Base-by-base conservation (phyloP, 768 basidiomycete genomes). In the Kwoniella sp. region DNA sequence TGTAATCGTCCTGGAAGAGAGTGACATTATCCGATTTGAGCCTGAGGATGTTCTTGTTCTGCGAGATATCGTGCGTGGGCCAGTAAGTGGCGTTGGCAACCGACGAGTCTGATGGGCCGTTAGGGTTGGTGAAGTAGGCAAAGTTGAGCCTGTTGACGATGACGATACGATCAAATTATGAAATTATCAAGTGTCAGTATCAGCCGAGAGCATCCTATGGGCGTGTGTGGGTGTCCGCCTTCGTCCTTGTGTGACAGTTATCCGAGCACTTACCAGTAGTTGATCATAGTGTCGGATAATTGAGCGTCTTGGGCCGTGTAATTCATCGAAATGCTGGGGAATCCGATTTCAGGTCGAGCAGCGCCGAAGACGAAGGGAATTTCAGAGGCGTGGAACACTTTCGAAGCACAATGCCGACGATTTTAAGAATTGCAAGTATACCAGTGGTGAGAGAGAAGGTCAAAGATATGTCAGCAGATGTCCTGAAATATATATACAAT, bases 191-290 rank as follows among this genome's bases (percentile, higher is more conserved):
- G n/a, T n/a, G 7, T 6, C 33, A 33, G 33, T 33, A 33, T 33
- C 33, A 33, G 33, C 33, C 7, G 13, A 33, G 33, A 33, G 33
- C 33, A 6, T 6, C 33, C 33, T n/a, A n/a, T n/a, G n/a, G n/a
- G n/a, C n/a, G n/a, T n/a, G n/a, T n/a, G n/a, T n/a, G n/a, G n/a
- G n/a, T n/a, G n/a, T n/a, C n/a, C n/a, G n/a, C n/a, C n/a, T n/a
- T n/a, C n/a, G n/a, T n/a, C n/a, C n/a, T n/a, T n/a, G n/a, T n/a
- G n/a, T n/a, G n/a, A n/a, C n/a, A n/a, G n/a, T n/a, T n/a, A n/a
- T n/a, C n/a, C n/a, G n/a, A n/a, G n/a, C 22, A 64, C 74, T 64
- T 55, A 78, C 77, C 74, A 77, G 69, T 79, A 79, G 29, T 72
- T 65, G 26, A 68, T 55, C 67, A 73, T 70, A 17, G 61, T 54